Conservation (phyloP, 148 eudicot species). For the Pouteria glomerata region DNA sequence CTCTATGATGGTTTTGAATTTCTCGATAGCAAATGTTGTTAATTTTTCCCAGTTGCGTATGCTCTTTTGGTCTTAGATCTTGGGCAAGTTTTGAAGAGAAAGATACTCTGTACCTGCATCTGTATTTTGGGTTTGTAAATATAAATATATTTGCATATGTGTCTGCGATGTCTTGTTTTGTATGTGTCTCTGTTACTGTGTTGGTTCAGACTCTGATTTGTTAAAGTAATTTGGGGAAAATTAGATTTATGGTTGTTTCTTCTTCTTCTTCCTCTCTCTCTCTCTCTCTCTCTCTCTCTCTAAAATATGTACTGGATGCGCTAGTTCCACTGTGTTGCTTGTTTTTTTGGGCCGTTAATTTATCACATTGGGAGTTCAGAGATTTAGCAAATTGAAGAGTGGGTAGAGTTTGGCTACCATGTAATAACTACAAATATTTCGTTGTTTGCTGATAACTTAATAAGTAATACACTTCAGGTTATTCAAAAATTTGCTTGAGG, state of each 20-base stretch:
- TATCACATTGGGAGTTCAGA: neutral
- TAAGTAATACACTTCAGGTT: neutral
- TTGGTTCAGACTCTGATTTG: neutral
- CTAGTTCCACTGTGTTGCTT: no score
- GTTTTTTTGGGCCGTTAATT: neutral
- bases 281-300: no score
- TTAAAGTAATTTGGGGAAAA: neutral
- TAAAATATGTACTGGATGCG: no score
- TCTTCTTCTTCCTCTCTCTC: no score
- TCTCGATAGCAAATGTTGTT: no score
- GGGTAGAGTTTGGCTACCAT: neutral
- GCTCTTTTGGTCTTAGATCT: slow-evolving; percentile 5
- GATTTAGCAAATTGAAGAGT: neutral
- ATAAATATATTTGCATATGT: no score
- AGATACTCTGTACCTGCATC: neutral
- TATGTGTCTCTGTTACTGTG: neutral
- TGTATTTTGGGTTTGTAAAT: neutral
- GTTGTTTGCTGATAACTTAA: neutral
- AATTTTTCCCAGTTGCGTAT: neutral
- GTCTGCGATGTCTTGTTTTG: no score
- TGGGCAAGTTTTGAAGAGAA: neutral
- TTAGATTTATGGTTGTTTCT: neutral
- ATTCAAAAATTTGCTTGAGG: neutral
- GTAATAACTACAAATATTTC: neutral
- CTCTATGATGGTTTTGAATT: neutral